These are phyloP conservation scores for Neoscytalidium dimidiatum DNA, from an alignment of 2,329 filamentous ascomycete genomes.

Conservation along the genomic window DNA sequence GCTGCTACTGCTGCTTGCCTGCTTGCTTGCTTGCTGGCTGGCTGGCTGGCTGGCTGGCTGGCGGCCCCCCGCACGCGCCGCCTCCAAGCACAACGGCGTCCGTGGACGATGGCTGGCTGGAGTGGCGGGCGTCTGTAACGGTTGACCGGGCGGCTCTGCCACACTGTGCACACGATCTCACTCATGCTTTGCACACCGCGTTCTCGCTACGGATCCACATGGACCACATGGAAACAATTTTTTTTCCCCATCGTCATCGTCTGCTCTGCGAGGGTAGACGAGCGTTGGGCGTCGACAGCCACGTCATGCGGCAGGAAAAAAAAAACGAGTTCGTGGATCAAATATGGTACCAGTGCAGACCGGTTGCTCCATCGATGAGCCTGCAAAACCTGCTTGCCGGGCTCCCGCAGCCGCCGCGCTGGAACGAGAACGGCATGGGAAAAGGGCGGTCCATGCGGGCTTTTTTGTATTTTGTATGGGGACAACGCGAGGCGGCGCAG, in stretches of 20 bases:
- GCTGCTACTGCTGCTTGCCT: too few relatives aligned
- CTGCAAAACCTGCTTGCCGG: neutral
- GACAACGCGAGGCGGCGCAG: neutral
- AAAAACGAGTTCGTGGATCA: neutral
- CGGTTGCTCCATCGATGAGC: neutral
- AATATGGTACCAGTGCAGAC: neutral
- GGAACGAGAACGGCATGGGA: neutral
- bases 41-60: too few relatives aligned
- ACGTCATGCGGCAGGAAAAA: constrained; percentile 14
- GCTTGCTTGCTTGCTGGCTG: too few relatives aligned
- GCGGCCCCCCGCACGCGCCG: neutral
- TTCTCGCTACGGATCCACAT: neutral
- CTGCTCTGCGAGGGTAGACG: neutral
- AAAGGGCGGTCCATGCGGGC: neutral
- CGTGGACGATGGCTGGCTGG: constrained; percentile 5
- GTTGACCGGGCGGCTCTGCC: constrained; percentile 11
- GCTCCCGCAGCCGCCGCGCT: neutral
- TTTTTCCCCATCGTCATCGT: neutral
- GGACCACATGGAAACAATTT: neutral
- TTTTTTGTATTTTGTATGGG: neutral
- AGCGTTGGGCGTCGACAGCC: constrained; percentile 2
- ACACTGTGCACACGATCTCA: neutral
- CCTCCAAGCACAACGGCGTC: neutral
- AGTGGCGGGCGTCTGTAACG: neutral
- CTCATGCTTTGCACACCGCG: neutral